Conservation (phyloP, 225 moss, liverwort and hornwort genomes). For the Climacium dendroides region DNA sequence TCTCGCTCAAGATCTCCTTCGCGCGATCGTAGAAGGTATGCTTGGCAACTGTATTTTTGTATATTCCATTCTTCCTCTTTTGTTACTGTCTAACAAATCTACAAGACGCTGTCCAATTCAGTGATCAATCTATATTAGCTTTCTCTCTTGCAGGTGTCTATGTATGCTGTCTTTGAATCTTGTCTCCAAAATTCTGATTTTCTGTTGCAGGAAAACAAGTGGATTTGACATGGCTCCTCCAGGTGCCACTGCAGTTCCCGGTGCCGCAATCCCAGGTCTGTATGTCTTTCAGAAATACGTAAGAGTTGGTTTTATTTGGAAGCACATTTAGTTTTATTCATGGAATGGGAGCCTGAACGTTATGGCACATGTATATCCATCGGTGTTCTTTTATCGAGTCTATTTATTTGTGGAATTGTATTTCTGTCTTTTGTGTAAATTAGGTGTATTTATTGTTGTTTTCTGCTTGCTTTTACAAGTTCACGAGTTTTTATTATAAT, state of each 20-base stretch:
- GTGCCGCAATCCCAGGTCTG: slow-evolving; percentile 81
- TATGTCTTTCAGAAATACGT: background rate
- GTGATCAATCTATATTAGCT: background rate
- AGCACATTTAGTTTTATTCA: background rate
- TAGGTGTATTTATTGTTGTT: background rate
- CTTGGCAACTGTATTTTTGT: background rate
- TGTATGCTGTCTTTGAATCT: background rate
- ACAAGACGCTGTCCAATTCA: background rate
- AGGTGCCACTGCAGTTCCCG: slow-evolving; percentile 67
- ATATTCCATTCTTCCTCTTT: background rate
- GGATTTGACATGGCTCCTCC: slow-evolving; percentile 64
- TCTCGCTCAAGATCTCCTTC: slow-evolving; percentile 73
- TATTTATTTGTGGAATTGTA: background rate
- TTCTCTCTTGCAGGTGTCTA: background rate
- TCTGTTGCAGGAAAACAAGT: slow-evolving; percentile 62
- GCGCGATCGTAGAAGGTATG: slow-evolving; percentile 77
- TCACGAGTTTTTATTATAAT: background rate
- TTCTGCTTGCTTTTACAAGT: background rate
- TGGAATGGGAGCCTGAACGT: background rate
- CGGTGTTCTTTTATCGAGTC: background rate
- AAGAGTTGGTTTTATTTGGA: background rate
- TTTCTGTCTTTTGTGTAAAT: background rate
- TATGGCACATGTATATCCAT: background rate
- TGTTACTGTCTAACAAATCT: background rate
- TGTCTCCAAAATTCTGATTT: background rate